Evolutionary conservation across 2,329 filamentous ascomycete genomes (phyloP).

Genomic region (Alternaria atra): DNA sequence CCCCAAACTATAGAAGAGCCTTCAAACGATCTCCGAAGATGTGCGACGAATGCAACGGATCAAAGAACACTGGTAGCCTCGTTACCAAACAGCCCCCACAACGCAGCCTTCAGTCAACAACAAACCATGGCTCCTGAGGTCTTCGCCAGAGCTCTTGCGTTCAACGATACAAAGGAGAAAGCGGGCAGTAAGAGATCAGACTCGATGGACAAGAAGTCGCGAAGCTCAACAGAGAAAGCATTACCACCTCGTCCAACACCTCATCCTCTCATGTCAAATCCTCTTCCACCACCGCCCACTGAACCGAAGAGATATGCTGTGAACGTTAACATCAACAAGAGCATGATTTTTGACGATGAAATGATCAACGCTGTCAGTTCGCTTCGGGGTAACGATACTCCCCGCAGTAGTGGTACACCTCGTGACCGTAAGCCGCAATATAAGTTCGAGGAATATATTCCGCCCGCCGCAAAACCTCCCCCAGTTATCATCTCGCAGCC

Average conservation of each 20-base stretch:
- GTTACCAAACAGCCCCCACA: conserved; percentile 34
- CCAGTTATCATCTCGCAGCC: conserved; percentile 14
- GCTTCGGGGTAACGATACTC: conserved; percentile 19
- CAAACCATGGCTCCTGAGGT: conserved; percentile 19
- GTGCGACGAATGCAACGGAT: conserved; percentile 33
- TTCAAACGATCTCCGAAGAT: conserved; percentile 15
- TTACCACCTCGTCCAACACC: conserved; percentile 22
- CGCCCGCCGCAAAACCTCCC: conserved; percentile 20
- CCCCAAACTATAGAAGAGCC: conserved; percentile 26
- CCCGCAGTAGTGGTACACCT: conserved; percentile 17
- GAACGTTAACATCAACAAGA: conserved; percentile 42
- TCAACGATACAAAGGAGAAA: conserved; percentile 19
- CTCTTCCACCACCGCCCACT: conserved; percentile 27
- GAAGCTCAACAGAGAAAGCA: conserved; percentile 15
- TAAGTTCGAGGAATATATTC: conserved; percentile 36
- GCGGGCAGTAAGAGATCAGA: neutral
- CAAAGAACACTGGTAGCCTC: conserved; percentile 39
- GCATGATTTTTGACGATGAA: conserved; percentile 39
- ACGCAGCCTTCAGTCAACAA: conserved; percentile 23
- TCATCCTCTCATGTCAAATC: conserved; percentile 20
- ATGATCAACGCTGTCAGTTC: conserved; percentile 29
- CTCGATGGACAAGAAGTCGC: conserved; percentile 10
- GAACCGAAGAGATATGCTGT: conserved; percentile 32
- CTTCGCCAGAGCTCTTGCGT: conserved; percentile 21
- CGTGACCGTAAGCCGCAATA: conserved; percentile 32